A percentile compares a stretch with the other conserved stretches of the same genome.
Evolutionary conservation across 192 early-diverging fungal genomes (phyloP).

Genomic region (Umbelopsis ramanniana): DNA sequence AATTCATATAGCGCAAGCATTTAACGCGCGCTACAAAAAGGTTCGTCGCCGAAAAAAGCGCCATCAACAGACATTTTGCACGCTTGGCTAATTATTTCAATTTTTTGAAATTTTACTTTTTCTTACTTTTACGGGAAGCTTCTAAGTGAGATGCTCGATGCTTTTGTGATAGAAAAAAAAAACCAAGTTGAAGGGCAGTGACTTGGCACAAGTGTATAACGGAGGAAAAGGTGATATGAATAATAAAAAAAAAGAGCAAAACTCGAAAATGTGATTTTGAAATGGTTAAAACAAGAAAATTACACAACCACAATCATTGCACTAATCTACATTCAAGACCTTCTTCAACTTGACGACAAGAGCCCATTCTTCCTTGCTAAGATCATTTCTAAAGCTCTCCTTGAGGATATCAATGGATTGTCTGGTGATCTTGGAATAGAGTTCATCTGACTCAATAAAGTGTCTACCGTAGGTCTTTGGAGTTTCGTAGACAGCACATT

Average conservation of each 20-base stretch:
- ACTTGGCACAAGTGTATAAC: not conserved
- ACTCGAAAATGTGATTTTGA: not conserved
- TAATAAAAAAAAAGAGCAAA: not conserved
- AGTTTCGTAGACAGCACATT: slow-evolving; percentile 80
- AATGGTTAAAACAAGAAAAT: slow-evolving; percentile 1
- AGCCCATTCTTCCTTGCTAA: slow-evolving; percentile 89
- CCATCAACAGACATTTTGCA: too few species aligned
- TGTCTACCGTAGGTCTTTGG: slow-evolving; percentile 93
- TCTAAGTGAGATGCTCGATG: not conserved
- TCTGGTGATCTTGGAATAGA: slow-evolving; percentile 85
- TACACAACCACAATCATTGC: not conserved
- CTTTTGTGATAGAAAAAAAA: not conserved
- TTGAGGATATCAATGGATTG: slow-evolving; percentile 95
- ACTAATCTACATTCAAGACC: slow-evolving; percentile 43
- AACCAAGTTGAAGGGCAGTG: too few species aligned
- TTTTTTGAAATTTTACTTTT: not conserved
- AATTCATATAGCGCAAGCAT: too few species aligned
- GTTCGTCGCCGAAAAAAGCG: too few species aligned
- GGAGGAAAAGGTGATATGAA: not conserved
- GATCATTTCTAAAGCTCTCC: slow-evolving; percentile 89
- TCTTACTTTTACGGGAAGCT: not conserved
- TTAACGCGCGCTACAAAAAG: too few species aligned
- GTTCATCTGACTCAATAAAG: slow-evolving; percentile 80
- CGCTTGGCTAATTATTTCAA: not conserved
- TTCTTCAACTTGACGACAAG: slow-evolving; percentile 83